Conservation (phyloP, 1,139 yeast genomes). For the Arxiozyma telluris region DNA sequence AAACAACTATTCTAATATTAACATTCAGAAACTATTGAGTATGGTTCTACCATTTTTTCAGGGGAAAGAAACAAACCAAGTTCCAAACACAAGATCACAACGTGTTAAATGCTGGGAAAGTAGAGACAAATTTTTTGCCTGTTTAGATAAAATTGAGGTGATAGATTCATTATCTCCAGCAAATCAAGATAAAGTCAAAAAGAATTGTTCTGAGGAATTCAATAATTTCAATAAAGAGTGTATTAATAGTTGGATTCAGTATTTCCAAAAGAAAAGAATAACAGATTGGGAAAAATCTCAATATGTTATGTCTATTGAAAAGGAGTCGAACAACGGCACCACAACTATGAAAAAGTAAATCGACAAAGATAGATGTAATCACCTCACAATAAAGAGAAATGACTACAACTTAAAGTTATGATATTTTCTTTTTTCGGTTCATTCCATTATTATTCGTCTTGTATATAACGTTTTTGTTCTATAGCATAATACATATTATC, state of each 20-base stretch:
- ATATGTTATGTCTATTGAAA: slow-evolving; percentile 3
- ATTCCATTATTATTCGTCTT: too few species aligned
- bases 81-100: slow-evolving; percentile 37
- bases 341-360: too few species aligned
- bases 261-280: slow-evolving; percentile 59
- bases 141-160: slow-evolving; percentile 47
- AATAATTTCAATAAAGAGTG: slow-evolving; percentile 45
- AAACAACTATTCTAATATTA: background rate
- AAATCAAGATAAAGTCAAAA: slow-evolving; percentile 25
- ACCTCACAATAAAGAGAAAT: too few species aligned
- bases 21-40: background rate
- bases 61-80: background rate
- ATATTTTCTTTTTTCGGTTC: too few species aligned
- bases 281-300: slow-evolving; percentile 34
- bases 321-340: background rate
- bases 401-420: too few species aligned
- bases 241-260: slow-evolving; percentile 59
- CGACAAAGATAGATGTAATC: too few species aligned
- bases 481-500: too few species aligned
- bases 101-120: slow-evolving; percentile 61
- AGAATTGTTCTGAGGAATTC: slow-evolving; percentile 40
- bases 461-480: too few species aligned
- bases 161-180: slow-evolving; percentile 33
- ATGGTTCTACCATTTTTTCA: background rate
- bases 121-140: slow-evolving; percentile 49